Conservation (phyloP, 371 early-diverging fungal species). For the Thermomucor indicae-seudaticae region DNA sequence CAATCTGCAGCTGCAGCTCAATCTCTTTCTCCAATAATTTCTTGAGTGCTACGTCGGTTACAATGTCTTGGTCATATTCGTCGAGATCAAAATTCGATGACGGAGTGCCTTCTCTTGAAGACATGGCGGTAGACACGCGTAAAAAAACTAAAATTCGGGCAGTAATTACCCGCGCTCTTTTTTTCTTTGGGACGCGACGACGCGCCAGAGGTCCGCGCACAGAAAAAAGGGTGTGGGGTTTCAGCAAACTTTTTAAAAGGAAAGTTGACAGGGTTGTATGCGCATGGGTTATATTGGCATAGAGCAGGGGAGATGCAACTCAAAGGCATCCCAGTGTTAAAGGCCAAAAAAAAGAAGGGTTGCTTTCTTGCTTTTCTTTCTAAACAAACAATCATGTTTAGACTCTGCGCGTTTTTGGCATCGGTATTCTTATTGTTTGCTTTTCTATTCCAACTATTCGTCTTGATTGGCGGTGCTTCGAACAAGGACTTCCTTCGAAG, state of each 20-base stretch:
- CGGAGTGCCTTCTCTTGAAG: constrained; percentile 1
- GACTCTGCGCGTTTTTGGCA: constrained; percentile 13
- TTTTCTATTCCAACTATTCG: constrained; percentile 32
- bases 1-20: constrained; percentile 51
- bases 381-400: constrained; percentile 1
- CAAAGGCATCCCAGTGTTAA: too few relatives aligned
- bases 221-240: too few relatives aligned
- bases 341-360: too few relatives aligned
- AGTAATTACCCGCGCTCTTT: too few relatives aligned
- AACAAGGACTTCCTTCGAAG: constrained; percentile 18
- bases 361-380: too few relatives aligned
- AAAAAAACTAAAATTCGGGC: neutral
- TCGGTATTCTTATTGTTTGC: constrained; percentile 28
- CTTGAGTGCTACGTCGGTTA: constrained; percentile 26
- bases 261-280: too few relatives aligned
- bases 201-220: too few relatives aligned
- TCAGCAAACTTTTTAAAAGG: too few relatives aligned
- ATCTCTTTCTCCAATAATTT: constrained; percentile 48
- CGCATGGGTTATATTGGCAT: too few relatives aligned
- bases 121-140: neutral
- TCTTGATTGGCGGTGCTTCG: constrained; percentile 31
- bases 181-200: too few relatives aligned
- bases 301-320: too few relatives aligned
- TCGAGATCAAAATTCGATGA: constrained; percentile 13
- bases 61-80: constrained; percentile 18